Evolutionary conservation across 2,329 filamentous ascomycete species (phyloP), one percentile per base, ranked within the genome.

Genomic region (Colletotrichum echinochloae): DNA sequence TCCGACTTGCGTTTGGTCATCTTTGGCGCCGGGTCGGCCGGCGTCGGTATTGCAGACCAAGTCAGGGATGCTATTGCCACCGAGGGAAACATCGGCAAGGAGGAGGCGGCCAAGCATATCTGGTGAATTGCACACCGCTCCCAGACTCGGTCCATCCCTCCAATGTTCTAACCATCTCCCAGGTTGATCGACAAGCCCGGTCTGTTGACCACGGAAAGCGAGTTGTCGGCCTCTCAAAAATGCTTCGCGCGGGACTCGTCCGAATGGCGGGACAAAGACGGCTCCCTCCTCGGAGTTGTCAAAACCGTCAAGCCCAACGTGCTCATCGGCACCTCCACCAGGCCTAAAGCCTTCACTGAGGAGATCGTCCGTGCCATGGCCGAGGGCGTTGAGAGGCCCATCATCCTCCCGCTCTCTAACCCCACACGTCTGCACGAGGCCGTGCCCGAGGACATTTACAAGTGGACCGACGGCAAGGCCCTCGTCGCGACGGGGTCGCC

Each of bases 401-500:
- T 94, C 64, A 86, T 94, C 68, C 89, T 97, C 71, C 94, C 94
- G 0, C 87, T 97, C 1, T 95, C 92, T 2, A 97, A 97, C 79
- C 94, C 94, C 0, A 97, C 94, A 0, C 85, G 89, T 1, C 87
- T 97, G 0, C 94, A 97, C 77, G 94, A 97, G 80, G 94, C 94
- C 1, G 87, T 90, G 9, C 94, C 94, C 0, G 83, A 88, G 20
- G 93, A 97, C 77, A 82, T 97, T 28, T 89, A 91, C 65, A 80
- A 88, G 2, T 97, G 94, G 94, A 95, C 93, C 0, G 81, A 91
- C 52, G 94, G 94, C 1, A 90, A 89, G 73, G 94, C 90, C 0
- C 85, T 97, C 3, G 90, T 96, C 5, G 93, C 94, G 0, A 97
- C 94, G 0, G 94, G 94, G 5, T 94, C 91, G 11, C 94, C 94